Conservation (phyloP, 495 filamentous ascomycete species). For the Neurospora terricola region DNA sequence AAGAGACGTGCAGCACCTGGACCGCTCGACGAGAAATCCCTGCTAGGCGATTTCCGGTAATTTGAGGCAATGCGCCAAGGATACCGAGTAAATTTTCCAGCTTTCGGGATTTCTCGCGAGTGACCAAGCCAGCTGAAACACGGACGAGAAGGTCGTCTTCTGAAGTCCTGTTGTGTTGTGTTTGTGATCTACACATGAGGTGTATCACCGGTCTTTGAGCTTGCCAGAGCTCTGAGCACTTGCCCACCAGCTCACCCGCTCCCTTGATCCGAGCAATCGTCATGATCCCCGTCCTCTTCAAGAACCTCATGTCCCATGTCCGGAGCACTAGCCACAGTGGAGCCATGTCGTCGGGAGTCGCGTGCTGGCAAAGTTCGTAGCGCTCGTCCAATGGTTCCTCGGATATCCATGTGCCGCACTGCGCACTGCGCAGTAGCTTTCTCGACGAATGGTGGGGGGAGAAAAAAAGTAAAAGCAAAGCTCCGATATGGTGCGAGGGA, state of each 20-base stretch:
- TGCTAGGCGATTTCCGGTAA: slow-evolving; percentile 12
- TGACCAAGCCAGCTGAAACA: background rate
- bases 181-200: background rate
- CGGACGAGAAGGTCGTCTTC: background rate
- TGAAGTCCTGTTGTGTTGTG: background rate
- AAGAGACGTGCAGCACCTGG: slow-evolving; percentile 2
- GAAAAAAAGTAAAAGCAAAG: background rate
- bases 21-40: slow-evolving; percentile 15
- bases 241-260: background rate
- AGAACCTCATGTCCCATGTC: background rate
- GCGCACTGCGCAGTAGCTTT: background rate
- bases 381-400: background rate
- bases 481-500: background rate
- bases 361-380: background rate
- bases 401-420: background rate
- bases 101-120: background rate
- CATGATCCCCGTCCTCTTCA: background rate
- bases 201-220: background rate
- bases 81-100: background rate
- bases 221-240: background rate
- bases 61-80: slow-evolving; percentile 24
- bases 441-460: background rate
- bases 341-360: background rate
- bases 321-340: background rate
- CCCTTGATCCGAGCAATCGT: background rate